Evolutionary conservation across 2,329 filamentous ascomycete genomes (phyloP), one percentile per base, ranked within the genome.

Genomic region (Verticillium tricorpus): DNA sequence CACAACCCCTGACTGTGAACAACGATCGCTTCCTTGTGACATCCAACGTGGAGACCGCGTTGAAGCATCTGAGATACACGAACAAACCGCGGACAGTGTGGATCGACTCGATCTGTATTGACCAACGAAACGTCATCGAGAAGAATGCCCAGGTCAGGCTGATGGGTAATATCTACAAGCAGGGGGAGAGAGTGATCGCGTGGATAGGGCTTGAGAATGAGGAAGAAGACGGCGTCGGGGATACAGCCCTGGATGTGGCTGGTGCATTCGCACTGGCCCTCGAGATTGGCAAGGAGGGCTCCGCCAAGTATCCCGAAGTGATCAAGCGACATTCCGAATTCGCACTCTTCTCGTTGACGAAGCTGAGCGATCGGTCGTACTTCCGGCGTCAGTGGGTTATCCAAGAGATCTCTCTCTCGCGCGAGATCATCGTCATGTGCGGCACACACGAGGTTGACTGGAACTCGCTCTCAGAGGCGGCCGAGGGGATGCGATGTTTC

Each of bases 41-140:
- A 2, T 50, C 40, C 8, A 50, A 50, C 19, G 54, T 61, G 67
- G 3, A 56, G 56, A 2, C 7, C 28, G 8, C 19, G 35, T 0
- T 63, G 69, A 19, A 3, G 0, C 0, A 58, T 67, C 11, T 58
- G 61, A 0, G 34, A 15, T 14, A 56, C 54, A n/a, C 25, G 25
- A 25, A 56, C 12, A 34, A 25, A 14, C 25, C 54, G 54, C 15
- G 31, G 34, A 58, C 31, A 8, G 14, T 74, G 8, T 74, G 72
- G 56, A 65, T 71, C 7, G 72, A 74, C 58, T 70, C 73, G 52
- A 69, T 74, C 32, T 69, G 71, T 62, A 72, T 73, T 65, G 68
- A 73, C 62, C 71, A 73, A 58, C 25, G 50, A 12, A 61, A 70
- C 25, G 22, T 59, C 2, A 57, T 54, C 1, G 71, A 74, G 58